phyloP scores from a whole-genome alignment of 257 asterid genomes.

The Petunia axillaris region DNA sequence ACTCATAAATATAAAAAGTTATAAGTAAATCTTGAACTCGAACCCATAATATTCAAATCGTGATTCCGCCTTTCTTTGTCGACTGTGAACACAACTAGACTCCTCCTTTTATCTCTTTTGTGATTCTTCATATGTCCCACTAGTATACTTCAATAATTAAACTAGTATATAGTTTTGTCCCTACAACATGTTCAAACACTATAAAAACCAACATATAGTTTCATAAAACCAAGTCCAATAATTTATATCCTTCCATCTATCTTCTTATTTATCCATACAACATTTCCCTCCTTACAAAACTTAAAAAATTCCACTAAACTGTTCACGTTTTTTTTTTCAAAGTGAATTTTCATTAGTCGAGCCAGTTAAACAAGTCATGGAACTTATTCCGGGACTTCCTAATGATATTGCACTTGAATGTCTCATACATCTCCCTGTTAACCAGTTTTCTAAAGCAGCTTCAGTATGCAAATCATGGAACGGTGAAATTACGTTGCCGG shows the following conservation, averaged over 20 bases:
- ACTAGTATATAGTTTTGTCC: background rate
- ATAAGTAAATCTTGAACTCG: too few species aligned
- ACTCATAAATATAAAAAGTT: too few species aligned
- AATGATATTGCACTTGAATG: constrained; percentile 32
- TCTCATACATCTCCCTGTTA: constrained; percentile 30
- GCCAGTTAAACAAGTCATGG: background rate
- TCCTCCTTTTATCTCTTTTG: background rate
- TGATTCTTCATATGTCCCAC: background rate
- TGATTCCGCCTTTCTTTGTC: background rate
- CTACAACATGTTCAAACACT: background rate
- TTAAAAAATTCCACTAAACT: background rate
- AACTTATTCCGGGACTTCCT: constrained; percentile 25
- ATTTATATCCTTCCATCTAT: background rate
- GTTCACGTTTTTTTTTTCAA: too few species aligned
- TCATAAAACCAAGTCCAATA: background rate
- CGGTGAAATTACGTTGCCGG: constrained; percentile 23
- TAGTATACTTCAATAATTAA: background rate
- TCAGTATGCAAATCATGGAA: constrained; percentile 29
- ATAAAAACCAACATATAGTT: constrained; percentile 4
- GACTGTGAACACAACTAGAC: background rate
- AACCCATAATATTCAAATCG: too few species aligned
- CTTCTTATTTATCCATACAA: background rate
- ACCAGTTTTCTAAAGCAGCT: constrained; percentile 27
- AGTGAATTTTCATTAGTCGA: too few species aligned
- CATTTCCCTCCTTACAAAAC: background rate